A percentile compares a stretch with the other conserved stretches of the same genome.
Conservation (phyloP, 768 basidiomycete genomes). For the Kwoniella dendrophila region DNA sequence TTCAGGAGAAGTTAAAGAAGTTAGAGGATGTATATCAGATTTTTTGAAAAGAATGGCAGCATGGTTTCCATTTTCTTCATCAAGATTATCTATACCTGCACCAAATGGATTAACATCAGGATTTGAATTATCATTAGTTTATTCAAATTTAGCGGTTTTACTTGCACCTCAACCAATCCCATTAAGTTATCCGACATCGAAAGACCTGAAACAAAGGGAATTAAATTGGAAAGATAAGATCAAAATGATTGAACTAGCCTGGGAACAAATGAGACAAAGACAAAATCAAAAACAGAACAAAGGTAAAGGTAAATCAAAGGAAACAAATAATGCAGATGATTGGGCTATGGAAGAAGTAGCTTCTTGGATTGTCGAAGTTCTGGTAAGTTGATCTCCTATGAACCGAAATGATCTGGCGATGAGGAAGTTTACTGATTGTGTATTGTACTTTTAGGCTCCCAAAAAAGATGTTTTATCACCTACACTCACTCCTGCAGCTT, state of each 20-base stretch:
- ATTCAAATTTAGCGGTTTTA: constrained; percentile 48
- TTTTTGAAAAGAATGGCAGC: constrained; percentile 73
- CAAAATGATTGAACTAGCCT: constrained; percentile 39
- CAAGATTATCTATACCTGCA: constrained; percentile 9
- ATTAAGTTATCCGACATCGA: constrained; percentile 25
- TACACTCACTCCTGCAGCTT: constrained; percentile 41
- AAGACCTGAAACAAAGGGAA: constrained; percentile 8
- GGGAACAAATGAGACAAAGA: constrained; percentile 36
- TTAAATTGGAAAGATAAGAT: constrained; percentile 22
- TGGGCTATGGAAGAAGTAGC: constrained; percentile 53
- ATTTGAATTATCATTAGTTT: constrained; percentile 48
- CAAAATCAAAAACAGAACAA: constrained; percentile 28
- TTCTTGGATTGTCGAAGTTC: constrained; percentile 49
- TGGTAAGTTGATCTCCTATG: constrained; percentile 34
- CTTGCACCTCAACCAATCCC: constrained; percentile 40
- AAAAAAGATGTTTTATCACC: constrained; percentile 41
- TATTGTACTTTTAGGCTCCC: constrained; percentile 24
- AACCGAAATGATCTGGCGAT: no score
- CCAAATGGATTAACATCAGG: constrained; percentile 26
- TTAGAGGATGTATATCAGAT: constrained; percentile 35
- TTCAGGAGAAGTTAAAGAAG: constrained; percentile 20
- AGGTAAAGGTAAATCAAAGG: constrained; percentile 30
- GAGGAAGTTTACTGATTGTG: background rate
- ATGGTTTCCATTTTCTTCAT: constrained; percentile 74
- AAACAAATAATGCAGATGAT: constrained; percentile 20